phyloP scores from a whole-genome alignment of 2,329 filamentous ascomycete species.

The Drechslerella dactyloides region DNA sequence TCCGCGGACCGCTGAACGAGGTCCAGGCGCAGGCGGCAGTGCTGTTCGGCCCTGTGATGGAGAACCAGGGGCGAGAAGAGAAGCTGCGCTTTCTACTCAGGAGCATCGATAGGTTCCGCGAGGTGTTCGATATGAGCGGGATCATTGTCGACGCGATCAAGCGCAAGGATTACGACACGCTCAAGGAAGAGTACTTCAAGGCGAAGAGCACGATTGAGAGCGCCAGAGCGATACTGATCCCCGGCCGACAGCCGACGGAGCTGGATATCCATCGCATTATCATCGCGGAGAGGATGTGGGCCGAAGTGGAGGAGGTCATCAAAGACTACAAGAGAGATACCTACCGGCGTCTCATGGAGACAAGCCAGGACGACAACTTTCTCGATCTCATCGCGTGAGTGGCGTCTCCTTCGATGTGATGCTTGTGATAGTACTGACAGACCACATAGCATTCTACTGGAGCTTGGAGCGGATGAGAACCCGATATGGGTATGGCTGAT shows the following conservation, averaged over 20 bases:
- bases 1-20: constrained; percentile 85
- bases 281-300: constrained; percentile 91
- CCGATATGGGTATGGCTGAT: constrained; percentile 96
- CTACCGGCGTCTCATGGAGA: constrained; percentile 75
- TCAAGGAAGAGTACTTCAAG: constrained; percentile 84
- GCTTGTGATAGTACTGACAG: constrained; percentile 2
- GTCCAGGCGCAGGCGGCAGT: constrained; percentile 94
- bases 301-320: constrained; percentile 86
- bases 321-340: constrained; percentile 85
- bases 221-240: constrained; percentile 70
- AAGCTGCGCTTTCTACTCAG: constrained; percentile 78
- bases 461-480: constrained; percentile 92
- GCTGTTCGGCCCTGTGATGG: constrained; percentile 92
- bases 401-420: background rate
- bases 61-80: constrained; percentile 88
- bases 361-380: constrained; percentile 71
- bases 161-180: constrained; percentile 83
- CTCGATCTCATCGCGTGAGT: constrained; percentile 79
- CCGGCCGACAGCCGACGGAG: constrained; percentile 71
- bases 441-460: constrained; percentile 69
- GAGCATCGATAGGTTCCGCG: constrained; percentile 78
- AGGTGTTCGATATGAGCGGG: constrained; percentile 80
- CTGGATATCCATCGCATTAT: constrained; percentile 83
- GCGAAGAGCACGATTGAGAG: constrained; percentile 84
- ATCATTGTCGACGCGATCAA: constrained; percentile 83